Evolutionary conservation across 1,284 basidiomycete genomes (phyloP), one percentile per base, ranked within the genome.

Genomic region (Ustilago nuda): DNA sequence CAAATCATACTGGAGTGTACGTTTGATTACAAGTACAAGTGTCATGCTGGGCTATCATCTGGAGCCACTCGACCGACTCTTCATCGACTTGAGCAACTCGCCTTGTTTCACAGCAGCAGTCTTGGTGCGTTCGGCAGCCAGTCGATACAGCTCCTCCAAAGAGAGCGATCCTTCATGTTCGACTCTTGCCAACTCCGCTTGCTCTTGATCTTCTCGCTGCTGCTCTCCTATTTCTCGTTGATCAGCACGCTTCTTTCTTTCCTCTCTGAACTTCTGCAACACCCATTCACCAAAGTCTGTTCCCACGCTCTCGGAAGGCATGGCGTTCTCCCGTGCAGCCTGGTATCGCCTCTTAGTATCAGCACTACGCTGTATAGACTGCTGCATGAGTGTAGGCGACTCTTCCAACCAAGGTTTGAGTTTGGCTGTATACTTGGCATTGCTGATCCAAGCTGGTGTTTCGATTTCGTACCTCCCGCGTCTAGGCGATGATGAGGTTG

Each of bases 341-440:
- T 33, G 27, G 43, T 75, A 75, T 4, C 54, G 43, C 23, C 56
- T 19, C 36, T 59, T 56, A 53, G 57, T 76, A 5, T 39, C 17
- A 0, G 45, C 33, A 11, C 50, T 39, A 9, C 73, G 64, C 39
- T 61, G 46, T 2, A 67, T 45, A 43, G 65, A 56, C 51, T 43
- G 35, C 33, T 76, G 60, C 61, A 65, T 58, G 6, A 64, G 64
- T 12, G 61, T 56, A 2, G 55, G 51, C n/a, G 55, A 30, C 19
- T 60, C 33, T 39, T 76, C 68, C 23, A 76, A 48, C 68, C 68
- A 71, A 8, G 64, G 64, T n/a, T 65, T 66, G 61, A 76, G 56
- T 41, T 59, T 64, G 36, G 73, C 61, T 6, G 73, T 71, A 52
- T 71, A 76, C 27, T 57, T 63, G 30, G 67, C 56, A 35, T 53